Evolutionary conservation across 169 alveolate genomes (phyloP).

Genomic region (Amoebophrya sp.): DNA sequence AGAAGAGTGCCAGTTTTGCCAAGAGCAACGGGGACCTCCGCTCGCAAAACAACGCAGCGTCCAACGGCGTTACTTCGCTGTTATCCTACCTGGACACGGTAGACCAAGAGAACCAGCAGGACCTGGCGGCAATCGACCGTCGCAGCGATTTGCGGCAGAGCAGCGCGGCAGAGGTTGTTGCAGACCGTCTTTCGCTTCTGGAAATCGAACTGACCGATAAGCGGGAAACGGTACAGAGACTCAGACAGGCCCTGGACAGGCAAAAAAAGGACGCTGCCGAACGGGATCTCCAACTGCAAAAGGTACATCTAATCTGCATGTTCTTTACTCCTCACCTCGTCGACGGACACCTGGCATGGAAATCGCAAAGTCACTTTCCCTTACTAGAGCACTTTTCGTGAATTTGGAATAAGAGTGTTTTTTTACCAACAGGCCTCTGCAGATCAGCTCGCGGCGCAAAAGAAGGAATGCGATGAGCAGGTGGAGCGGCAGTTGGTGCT

Average conservation of each 20-base stretch:
- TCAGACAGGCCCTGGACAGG: background rate
- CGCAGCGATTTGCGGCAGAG: too few relatives aligned
- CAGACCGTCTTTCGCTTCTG: background rate
- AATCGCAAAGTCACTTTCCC: too few relatives aligned
- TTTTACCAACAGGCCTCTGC: background rate
- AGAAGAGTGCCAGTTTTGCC: too few relatives aligned
- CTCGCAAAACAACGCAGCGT: too few relatives aligned
- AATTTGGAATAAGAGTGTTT: too few relatives aligned
- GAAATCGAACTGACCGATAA: background rate
- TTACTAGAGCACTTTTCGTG: too few relatives aligned
- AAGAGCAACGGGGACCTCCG: too few relatives aligned
- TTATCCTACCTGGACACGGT: background rate
- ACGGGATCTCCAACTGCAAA: too few relatives aligned
- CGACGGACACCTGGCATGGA: too few relatives aligned
- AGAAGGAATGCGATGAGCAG: background rate
- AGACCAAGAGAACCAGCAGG: background rate
- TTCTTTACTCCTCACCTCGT: too few relatives aligned
- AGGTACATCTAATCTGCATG: too few relatives aligned
- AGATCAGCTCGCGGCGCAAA: background rate
- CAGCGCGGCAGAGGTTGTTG: background rate
- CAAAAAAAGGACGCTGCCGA: background rate
- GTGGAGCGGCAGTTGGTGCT: background rate
- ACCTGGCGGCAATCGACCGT: background rate
- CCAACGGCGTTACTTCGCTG: too few relatives aligned
- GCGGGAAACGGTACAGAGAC: background rate